Evolutionary conservation across 331 rosid genomes (phyloP).

Genomic region (Malus hybrid): DNA sequence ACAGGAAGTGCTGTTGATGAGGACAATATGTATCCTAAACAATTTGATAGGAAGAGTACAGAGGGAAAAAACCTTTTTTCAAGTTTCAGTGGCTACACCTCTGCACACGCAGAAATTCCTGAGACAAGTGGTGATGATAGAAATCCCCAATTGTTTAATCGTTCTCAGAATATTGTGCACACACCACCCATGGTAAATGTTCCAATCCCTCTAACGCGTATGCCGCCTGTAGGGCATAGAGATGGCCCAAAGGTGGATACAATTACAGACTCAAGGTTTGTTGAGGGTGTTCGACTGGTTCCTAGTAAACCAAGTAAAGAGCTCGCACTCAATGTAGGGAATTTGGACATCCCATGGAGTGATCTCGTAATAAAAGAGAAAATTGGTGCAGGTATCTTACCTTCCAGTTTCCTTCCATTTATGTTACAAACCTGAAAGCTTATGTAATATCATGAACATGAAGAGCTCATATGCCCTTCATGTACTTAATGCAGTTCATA

Average conservation of each 20-base stretch:
- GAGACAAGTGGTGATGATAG: slow-evolving; percentile 36
- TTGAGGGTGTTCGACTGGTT: slow-evolving; percentile 45
- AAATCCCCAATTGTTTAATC: slow-evolving; percentile 35
- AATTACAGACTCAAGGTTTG: slow-evolving; percentile 35
- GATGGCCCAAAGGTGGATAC: slow-evolving; percentile 42
- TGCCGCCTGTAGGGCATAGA: slow-evolving; percentile 42
- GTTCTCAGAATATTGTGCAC: slow-evolving; percentile 37
- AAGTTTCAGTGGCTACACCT: slow-evolving; percentile 36
- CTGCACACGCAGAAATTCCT: slow-evolving; percentile 34
- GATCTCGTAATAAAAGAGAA: slow-evolving; percentile 76
- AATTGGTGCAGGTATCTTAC: slow-evolving; percentile 80
- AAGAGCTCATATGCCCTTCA: slow-evolving; percentile 4
- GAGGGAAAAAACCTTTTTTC: slow-evolving; percentile 39
- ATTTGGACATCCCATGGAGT: slow-evolving; percentile 74
- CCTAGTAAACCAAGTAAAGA: slow-evolving; percentile 43
- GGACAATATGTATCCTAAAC: slow-evolving; percentile 43
- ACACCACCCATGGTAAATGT: slow-evolving; percentile 35
- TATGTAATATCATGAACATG: not conserved
- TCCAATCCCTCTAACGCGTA: slow-evolving; percentile 33
- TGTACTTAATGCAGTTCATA: slow-evolving; percentile 17
- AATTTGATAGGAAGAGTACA: slow-evolving; percentile 37
- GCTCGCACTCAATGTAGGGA: slow-evolving; percentile 52
- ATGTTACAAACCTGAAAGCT: slow-evolving; percentile 3
- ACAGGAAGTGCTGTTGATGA: slow-evolving; percentile 37
- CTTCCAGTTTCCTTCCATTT: slow-evolving; percentile 1